These are phyloP conservation scores for Ceratobasidium sp. DNA, from an alignment of 1,284 basidiomycete species.

Conservation along the genomic window DNA sequence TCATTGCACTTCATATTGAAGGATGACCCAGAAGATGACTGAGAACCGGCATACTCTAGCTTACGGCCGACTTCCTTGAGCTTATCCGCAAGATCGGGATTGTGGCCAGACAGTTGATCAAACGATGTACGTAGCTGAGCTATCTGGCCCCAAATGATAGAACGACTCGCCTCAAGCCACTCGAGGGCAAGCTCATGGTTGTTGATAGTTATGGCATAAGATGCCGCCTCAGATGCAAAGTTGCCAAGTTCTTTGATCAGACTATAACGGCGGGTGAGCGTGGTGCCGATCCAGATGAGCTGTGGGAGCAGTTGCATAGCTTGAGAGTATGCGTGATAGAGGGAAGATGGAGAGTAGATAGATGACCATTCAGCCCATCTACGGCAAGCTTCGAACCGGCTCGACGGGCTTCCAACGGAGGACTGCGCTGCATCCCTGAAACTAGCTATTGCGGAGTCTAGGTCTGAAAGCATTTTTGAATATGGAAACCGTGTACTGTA, in stretches of 20 bases:
- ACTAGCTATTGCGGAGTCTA: background rate
- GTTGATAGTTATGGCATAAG: background rate
- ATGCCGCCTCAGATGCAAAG: background rate
- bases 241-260: background rate
- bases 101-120: background rate
- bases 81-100: background rate
- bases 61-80: background rate
- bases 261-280: background rate
- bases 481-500: background rate
- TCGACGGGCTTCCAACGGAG: too few relatives aligned
- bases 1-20: background rate
- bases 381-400: too few relatives aligned
- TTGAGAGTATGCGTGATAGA: too few relatives aligned
- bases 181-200: background rate
- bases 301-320: slow-evolving; percentile 7
- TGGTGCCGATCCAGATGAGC: slow-evolving; percentile 5
- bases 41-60: background rate
- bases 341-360: too few relatives aligned
- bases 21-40: too few relatives aligned
- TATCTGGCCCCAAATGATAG: slow-evolving; percentile 13
- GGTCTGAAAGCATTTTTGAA: background rate
- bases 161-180: slow-evolving; percentile 21
- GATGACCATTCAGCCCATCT: too few relatives aligned
- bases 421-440: too few relatives aligned
- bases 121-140: background rate